phyloP scores from a whole-genome alignment of 208 protist species.

The Trypanosoma rangeli region DNA sequence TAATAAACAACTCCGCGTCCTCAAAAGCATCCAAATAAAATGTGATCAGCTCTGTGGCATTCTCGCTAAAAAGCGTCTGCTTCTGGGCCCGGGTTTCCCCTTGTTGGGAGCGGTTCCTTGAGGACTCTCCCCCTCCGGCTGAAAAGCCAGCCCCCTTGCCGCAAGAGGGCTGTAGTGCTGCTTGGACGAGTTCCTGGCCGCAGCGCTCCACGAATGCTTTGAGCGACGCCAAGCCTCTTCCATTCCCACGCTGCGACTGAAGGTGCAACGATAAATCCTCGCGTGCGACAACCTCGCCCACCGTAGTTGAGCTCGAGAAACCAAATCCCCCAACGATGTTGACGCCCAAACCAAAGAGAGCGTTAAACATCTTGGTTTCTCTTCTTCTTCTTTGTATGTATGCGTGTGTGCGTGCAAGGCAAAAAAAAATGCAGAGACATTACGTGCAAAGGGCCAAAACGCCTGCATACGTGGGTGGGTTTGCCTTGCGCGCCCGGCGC shows the following conservation, averaged over 20 bases:
- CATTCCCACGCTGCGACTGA: slow-evolving; percentile 16
- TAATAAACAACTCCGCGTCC: slow-evolving; percentile 10
- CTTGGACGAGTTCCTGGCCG: slow-evolving; percentile 29
- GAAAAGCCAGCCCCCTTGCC: background rate
- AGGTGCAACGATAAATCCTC: slow-evolving; percentile 31
- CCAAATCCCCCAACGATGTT: slow-evolving; percentile 22
- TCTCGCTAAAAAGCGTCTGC: background rate
- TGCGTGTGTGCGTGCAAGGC: slow-evolving; percentile 5
- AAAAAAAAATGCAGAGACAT: background rate
- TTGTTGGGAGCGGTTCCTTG: background rate
- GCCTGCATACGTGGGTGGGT: background rate
- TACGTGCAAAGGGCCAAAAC: too few species aligned
- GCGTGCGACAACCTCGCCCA: slow-evolving; percentile 31
- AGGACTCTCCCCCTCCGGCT: background rate
- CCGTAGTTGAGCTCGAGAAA: slow-evolving; percentile 10
- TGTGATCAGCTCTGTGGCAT: slow-evolving; percentile 39
- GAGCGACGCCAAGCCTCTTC: slow-evolving; percentile 7
- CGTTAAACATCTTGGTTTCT: background rate
- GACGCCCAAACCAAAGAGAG: background rate
- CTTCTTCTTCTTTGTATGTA: background rate
- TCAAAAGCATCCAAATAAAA: slow-evolving; percentile 27
- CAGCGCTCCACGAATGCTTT: slow-evolving; percentile 37
- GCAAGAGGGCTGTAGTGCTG: background rate
- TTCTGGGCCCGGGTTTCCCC: background rate
- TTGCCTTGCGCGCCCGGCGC: background rate